Evolutionary conservation across 225 moss, liverwort and hornwort species (phyloP).

Genomic region (Neckera pumila): DNA sequence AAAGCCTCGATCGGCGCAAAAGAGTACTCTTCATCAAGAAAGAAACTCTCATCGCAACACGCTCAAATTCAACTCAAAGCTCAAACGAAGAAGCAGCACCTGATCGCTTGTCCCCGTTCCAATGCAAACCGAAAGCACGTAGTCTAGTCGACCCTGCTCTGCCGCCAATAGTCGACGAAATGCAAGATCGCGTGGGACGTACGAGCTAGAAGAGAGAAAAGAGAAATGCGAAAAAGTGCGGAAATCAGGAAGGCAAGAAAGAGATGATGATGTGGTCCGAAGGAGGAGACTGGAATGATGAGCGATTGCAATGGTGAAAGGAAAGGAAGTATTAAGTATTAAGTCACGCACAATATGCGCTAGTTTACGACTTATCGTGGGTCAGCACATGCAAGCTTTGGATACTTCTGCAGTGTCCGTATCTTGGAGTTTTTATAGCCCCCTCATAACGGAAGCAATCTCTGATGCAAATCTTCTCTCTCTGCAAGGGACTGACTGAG

Average conservation of each 20-base stretch:
- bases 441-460: neutral
- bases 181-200: neutral
- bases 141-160: neutral
- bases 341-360: neutral
- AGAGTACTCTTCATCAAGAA: neutral
- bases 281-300: neutral
- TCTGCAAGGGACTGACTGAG: neutral
- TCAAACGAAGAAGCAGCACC: neutral
- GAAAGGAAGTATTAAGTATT: too few relatives aligned
- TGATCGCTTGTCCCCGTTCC: neutral
- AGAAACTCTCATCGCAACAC: neutral
- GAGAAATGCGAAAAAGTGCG: fast-evolving
- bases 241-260: neutral
- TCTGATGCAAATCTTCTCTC: neutral
- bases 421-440: neutral
- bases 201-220: too few relatives aligned
- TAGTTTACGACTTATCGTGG: neutral
- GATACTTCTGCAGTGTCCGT: neutral
- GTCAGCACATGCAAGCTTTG: conserved; percentile 1
- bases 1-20: neutral
- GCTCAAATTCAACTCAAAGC: neutral
- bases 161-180: neutral
- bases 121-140: neutral
- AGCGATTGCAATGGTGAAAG: neutral
- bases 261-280: neutral